phyloP scores from a whole-genome alignment of 192 early-diverging fungal genomes.

The Haplosporangium gracile region DNA sequence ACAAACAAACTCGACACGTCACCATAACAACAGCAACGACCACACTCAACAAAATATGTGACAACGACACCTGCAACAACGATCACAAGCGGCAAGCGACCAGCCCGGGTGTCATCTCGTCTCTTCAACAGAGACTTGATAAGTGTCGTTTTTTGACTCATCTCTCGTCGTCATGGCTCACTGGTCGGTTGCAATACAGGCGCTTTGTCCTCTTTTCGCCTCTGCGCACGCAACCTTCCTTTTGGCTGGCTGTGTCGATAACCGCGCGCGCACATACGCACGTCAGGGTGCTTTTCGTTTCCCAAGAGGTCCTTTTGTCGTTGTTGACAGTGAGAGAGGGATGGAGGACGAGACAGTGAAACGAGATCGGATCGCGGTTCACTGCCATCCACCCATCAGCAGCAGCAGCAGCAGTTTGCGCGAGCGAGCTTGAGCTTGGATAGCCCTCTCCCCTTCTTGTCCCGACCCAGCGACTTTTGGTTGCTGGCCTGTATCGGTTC shows the following conservation, averaged over 20 bases:
- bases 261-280: not conserved
- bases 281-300: not conserved
- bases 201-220: not conserved
- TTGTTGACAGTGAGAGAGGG: not conserved
- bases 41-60: not conserved
- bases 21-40: not conserved
- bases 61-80: not conserved
- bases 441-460: not conserved
- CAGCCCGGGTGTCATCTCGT: not conserved
- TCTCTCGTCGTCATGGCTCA: not conserved
- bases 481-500: conserved; percentile 1
- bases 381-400: not conserved
- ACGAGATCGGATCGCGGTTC: not conserved
- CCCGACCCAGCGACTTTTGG: not conserved
- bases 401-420: not conserved
- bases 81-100: not conserved
- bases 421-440: conserved; percentile 2
- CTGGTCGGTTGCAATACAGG: not conserved
- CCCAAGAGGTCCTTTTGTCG: not conserved
- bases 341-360: not conserved
- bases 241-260: not conserved
- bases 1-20: no score
- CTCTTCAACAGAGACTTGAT: not conserved
- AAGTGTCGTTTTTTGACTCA: not conserved
- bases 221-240: not conserved